Evolutionary conservation across 2,329 filamentous ascomycete species (phyloP), one percentile per base, ranked within the genome.

Genomic region (Coniochaeta pulveracea): DNA sequence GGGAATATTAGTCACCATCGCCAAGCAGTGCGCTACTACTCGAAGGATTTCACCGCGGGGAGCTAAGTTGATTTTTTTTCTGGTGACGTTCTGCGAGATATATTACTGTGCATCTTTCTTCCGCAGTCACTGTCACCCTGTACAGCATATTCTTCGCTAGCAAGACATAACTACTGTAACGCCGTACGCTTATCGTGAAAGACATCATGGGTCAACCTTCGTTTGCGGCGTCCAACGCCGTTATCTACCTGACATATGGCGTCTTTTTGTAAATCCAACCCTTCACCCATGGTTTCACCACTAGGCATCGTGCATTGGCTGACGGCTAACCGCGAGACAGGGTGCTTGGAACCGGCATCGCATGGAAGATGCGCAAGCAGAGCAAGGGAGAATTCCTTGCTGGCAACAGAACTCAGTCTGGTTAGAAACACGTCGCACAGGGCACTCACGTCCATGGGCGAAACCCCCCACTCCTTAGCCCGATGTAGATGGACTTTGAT

Each of bases 381-480:
- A 63, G 69, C 42, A 82, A 80, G 58, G 66, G 66, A 38, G 72
- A 85, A 48, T 86, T 81, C 56, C 64, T 89, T 39, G 70, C 80
- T 35, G 75, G 77, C 50, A 88, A 88, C 52, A 69, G 82, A 56
- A 86, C 83, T 60, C 84, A 89, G 64, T 83, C 79, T 66, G 84
- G 84, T 89, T 57, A 78, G 74, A 34, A 41, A 33, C 34, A 38
- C 34, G 28, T 25, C 11, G n/a, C 4, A 15, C 34, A 39, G 15
- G 28, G 37, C 34, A 33, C 34, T 38, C 35, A 37, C 40, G 27
- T 21, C 15, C 11, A n/a, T n/a, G n/a, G n/a, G n/a, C n/a, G n/a
- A n/a, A n/a, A n/a, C 31, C 25, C 19, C 33, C 34, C 37, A 37
- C 36, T 48, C 39, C 35, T 29, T 19, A n/a, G n/a, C n/a, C n/a